phyloP scores from a whole-genome alignment of 306 rosid species.

The Luffa aegyptiaca region DNA sequence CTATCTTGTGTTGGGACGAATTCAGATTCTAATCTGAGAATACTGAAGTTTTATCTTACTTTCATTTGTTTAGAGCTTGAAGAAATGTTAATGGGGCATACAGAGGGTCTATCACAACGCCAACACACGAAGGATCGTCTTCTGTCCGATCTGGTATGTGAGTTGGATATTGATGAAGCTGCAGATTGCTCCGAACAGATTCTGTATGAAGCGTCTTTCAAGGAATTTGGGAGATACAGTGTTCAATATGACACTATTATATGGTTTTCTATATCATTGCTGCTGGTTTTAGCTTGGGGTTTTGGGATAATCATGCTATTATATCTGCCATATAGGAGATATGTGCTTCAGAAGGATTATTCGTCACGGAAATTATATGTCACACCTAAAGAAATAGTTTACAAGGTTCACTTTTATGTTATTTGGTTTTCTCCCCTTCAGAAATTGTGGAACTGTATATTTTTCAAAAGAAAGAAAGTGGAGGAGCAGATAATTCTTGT shows the following conservation, averaged over 20 bases:
- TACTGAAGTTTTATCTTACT: slow-evolving; percentile 8
- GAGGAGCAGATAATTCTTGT: neutral
- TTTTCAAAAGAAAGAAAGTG: neutral
- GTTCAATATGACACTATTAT: slow-evolving; percentile 67
- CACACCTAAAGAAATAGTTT: slow-evolving; percentile 65
- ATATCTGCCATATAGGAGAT: slow-evolving; percentile 70
- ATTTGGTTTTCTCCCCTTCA: slow-evolving; percentile 5
- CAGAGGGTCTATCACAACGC: slow-evolving; percentile 44
- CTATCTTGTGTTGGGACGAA: neutral
- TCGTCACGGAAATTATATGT: slow-evolving; percentile 67
- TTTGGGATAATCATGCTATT: slow-evolving; percentile 75
- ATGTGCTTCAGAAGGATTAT: slow-evolving; percentile 63
- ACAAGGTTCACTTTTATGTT: slow-evolving; percentile 40
- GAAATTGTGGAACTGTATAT: neutral
- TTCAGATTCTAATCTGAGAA: neutral
- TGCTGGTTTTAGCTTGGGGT: slow-evolving; percentile 92
- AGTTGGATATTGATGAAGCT: slow-evolving; percentile 34
- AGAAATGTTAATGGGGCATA: slow-evolving; percentile 61
- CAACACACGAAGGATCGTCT: slow-evolving; percentile 36
- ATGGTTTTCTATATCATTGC: slow-evolving; percentile 73
- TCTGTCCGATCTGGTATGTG: slow-evolving; percentile 40
- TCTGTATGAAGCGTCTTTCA: slow-evolving; percentile 64
- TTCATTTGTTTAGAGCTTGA: slow-evolving; percentile 29
- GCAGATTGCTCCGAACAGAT: slow-evolving; percentile 41
- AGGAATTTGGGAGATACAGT: slow-evolving; percentile 53